phyloP scores from a whole-genome alignment of 2,329 filamentous ascomycete genomes.

The Drechslerella dactyloides region DNA sequence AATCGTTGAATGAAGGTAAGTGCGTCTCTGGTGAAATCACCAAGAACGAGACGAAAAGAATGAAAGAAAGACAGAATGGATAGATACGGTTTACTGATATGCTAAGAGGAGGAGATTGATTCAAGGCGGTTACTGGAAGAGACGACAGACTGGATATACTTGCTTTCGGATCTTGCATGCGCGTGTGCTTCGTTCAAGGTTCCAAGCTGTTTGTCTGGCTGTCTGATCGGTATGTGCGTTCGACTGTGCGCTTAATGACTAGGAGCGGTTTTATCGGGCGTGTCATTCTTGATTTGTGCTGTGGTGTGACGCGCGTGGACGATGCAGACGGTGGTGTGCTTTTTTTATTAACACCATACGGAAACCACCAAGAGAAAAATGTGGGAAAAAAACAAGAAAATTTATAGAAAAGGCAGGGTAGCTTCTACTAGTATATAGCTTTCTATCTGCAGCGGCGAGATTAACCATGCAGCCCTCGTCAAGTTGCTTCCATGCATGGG shows the following conservation, averaged over 20 bases:
- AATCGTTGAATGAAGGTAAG: conserved; percentile 36
- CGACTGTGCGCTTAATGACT: too few species aligned
- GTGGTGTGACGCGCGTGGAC: too few species aligned
- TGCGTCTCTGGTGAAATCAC: neutral
- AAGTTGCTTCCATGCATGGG: neutral
- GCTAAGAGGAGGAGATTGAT: neutral
- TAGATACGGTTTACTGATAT: neutral
- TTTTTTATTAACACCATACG: neutral
- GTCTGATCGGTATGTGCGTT: neutral
- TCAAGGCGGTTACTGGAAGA: neutral
- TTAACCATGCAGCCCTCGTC: neutral
- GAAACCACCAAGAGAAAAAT: conserved; percentile 15
- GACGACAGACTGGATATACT: conserved; percentile 2
- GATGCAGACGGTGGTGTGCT: neutral
- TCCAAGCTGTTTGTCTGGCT: neutral
- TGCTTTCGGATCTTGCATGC: neutral
- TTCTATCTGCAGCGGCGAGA: neutral
- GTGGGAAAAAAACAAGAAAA: conserved; percentile 19
- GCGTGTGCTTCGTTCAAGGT: neutral
- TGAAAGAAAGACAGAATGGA: conserved; percentile 8
- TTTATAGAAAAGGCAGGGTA: conserved; percentile 12
- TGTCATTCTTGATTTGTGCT: too few species aligned
- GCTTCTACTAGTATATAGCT: conserved; percentile 21
- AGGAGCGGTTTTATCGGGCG: too few species aligned
- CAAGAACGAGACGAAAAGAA: neutral